Base-by-base conservation (phyloP, 2,329 filamentous ascomycete species). In the Alternaria dauci region DNA sequence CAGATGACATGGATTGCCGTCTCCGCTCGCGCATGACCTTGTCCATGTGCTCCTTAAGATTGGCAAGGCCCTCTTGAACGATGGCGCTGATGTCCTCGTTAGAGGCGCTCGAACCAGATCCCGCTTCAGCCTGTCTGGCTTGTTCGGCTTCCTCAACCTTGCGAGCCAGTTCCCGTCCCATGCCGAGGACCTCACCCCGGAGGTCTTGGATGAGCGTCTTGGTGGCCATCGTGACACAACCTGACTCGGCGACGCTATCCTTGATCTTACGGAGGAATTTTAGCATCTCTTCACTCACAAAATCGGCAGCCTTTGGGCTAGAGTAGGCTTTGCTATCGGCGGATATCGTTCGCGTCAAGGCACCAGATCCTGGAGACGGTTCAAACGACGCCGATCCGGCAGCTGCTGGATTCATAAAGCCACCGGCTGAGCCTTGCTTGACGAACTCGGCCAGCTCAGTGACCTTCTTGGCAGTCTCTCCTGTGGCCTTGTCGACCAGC, bases 171-270 rank as follows among this genome's bases (percentile, higher is more conserved):
- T 97, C 93, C 58, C 94, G 87, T 4, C 94, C 94, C 94, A 97
- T 97, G 3, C 93, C 94, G 5, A 97, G 84, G 8, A 98, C 93
- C 75, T 98, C 94, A 3, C 93, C 94, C 23, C 94, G 89, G 36
- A 98, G 85, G 72, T 97, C 94, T 25, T 93, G 89, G 8, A 97
- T 91, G 8, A 97, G 85, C 4, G 92, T 89, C 79, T 98, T 98
- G 65, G 97, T 92, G 76, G 96, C 93, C 56, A 93, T 93, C 2
- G 93, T 97, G 52, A 97, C 86, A 5, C 94, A 93, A 59, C 94
- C 94, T 41, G 92, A 89, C 77, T 96, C 92, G 0, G 92, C 86
- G 58, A 97, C 91, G 69, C 93, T 97, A 75, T 96, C 93, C 76
- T 96, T 97, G 76, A 98, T 91, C 59, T 90, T 90, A 64, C 90